These are phyloP conservation scores for Vachellia pachyceras DNA, from an alignment of 306 rosid genomes.

Conservation along the genomic window DNA sequence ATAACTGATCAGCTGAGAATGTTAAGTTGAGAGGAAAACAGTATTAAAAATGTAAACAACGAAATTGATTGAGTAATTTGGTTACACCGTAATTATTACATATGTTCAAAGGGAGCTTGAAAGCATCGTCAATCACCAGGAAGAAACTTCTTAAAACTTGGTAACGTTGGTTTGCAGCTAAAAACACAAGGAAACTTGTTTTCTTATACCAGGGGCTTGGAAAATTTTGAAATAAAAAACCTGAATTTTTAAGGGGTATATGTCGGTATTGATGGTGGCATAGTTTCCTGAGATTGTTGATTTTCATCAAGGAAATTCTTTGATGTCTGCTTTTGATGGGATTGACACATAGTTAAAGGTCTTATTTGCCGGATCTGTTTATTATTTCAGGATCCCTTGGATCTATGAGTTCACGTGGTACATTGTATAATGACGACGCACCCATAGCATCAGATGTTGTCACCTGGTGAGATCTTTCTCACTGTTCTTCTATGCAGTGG, in stretches of 20 bases:
- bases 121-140: not conserved
- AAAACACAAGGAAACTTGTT: slow-evolving; percentile 21
- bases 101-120: slow-evolving; percentile 19
- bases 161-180: slow-evolving; percentile 12
- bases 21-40: slow-evolving; percentile 14
- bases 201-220: slow-evolving; percentile 8
- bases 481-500: slow-evolving; percentile 25
- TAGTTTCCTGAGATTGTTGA: slow-evolving; percentile 21
- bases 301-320: slow-evolving; percentile 20
- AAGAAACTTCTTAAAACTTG: not conserved
- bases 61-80: slow-evolving; percentile 12
- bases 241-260: not conserved
- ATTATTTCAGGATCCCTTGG: slow-evolving; percentile 80
- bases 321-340: slow-evolving; percentile 16
- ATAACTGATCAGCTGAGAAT: slow-evolving; percentile 8
- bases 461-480: slow-evolving; percentile 68
- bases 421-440: slow-evolving; percentile 61
- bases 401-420: slow-evolving; percentile 78
- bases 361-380: slow-evolving; percentile 15
- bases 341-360: slow-evolving; percentile 24
- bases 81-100: not conserved
- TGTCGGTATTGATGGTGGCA: slow-evolving; percentile 7
- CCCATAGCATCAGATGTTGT: slow-evolving; percentile 52
- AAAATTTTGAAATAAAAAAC: not conserved
- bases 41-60: not conserved